phyloP scores from a whole-genome alignment of 2,329 filamentous ascomycete genomes.

The Diaporthe sp. region DNA sequence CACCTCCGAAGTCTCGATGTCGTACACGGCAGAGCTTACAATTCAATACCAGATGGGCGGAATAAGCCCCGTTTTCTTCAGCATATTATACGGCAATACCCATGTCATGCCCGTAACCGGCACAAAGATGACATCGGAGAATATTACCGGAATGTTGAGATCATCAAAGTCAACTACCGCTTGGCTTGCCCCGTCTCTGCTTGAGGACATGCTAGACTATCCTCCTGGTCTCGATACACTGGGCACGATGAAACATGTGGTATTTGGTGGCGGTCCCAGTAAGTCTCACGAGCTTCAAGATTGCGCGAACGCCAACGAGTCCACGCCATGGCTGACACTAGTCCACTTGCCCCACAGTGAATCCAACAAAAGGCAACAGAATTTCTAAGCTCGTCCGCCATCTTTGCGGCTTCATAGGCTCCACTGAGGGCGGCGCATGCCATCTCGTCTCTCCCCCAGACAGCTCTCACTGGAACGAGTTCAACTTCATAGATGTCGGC shows the following conservation, averaged over 20 bases:
- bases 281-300: background rate
- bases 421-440: background rate
- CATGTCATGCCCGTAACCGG: constrained; percentile 28
- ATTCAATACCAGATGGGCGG: constrained; percentile 5
- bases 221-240: background rate
- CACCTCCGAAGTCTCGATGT: background rate
- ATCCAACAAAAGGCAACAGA: background rate
- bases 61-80: constrained; percentile 11
- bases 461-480: constrained; percentile 19
- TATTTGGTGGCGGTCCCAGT: constrained; percentile 3
- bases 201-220: background rate
- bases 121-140: constrained; percentile 4
- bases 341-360: background rate
- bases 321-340: background rate
- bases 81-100: constrained; percentile 18
- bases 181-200: background rate
- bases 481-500: constrained; percentile 25
- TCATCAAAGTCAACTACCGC: background rate
- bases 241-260: background rate
- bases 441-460: background rate
- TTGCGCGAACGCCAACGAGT: background rate
- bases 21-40: background rate
- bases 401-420: background rate
- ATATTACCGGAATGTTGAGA: background rate
- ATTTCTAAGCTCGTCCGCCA: background rate